Base-by-base conservation (phyloP, 306 rosid species). In the Ammopiptanthus mongolicus region DNA sequence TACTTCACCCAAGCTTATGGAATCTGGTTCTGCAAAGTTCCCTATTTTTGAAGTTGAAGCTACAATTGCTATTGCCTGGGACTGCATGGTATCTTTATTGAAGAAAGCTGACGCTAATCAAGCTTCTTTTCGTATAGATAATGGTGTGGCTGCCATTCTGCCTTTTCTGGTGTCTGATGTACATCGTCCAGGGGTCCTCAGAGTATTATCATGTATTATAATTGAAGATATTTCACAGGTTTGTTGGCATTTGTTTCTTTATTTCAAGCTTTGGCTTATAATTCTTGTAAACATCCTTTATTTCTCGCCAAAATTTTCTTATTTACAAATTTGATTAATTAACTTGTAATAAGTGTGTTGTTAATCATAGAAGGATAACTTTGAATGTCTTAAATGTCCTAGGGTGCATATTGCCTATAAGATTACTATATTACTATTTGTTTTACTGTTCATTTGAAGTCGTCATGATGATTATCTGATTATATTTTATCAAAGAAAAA, bases 171-270 rank as follows among this genome's bases (percentile, higher is more conserved):
- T 88, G 67, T 96, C 91, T 68, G 85, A 88, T 56, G 82, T 81
- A 58, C 98, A 96, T 82, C 98, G 97, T 51, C 80, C 85, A 9
- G 98, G 99, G 79, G 96, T 89, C 69, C 96, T 96, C 69, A 85
- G 97, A 82, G 84, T 88, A 78, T 79, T 96, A 82, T 90, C 98
- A 60, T 92, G 94, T 80, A 84, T 96, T 82, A 84, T 92, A 58
- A 96, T 92, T 65, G 99, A 96, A 88, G 99, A 96, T 82, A 71
- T 64, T 63, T 71, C 87, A 51, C 98, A 96, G 99, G 99, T 96
- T 74, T 48, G 87, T 84, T 56, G 71, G 51, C 39, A 42, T 33
- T 46, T 23, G 33, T 73, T 60, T 25, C 19, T 59, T 37, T 44
- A 18, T 73, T 21, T 59, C 59, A 73, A 15, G 19, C 44, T 58